Conservation (phyloP, 768 basidiomycete genomes). For the Macrolepiota dolichaula region DNA sequence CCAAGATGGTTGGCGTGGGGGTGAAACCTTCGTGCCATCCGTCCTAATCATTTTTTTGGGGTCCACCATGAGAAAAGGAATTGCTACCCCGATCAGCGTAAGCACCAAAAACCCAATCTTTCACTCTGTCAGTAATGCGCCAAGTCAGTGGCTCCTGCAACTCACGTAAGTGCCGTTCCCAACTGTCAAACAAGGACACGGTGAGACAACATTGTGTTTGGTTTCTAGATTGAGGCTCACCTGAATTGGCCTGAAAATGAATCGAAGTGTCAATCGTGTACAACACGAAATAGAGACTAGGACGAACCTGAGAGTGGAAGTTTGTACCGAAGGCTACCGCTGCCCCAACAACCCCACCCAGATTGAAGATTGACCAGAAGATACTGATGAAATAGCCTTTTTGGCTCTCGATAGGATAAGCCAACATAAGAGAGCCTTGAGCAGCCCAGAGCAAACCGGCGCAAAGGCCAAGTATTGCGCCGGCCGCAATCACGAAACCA, state of each 20-base stretch:
- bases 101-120: conserved; percentile 73
- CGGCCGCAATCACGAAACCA: conserved; percentile 66
- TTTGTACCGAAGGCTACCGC: conserved; percentile 73
- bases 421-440: conserved; percentile 81
- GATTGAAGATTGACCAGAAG: conserved; percentile 84
- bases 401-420: conserved; percentile 76
- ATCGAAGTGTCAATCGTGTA: conserved; percentile 16
- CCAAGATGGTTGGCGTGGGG: conserved; percentile 72
- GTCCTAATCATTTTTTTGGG: conserved; percentile 71
- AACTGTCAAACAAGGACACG: conserved; percentile 33
- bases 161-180: conserved; percentile 74
- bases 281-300: not conserved
- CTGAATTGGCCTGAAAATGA: conserved; percentile 30
- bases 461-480: conserved; percentile 71
- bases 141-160: not conserved
- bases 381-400: conserved; percentile 77
- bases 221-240: conserved; percentile 22
- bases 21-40: conserved; percentile 66
- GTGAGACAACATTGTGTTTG: not conserved
- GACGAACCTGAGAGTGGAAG: conserved; percentile 54
- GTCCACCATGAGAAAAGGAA: conserved; percentile 70
- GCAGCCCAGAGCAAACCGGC: conserved; percentile 77
- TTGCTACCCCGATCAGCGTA: conserved; percentile 61
- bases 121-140: conserved; percentile 20
- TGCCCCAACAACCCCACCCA: conserved; percentile 78